Conservation (phyloP, 495 filamentous ascomycete genomes). For the Neurospora tetrasperma region DNA sequence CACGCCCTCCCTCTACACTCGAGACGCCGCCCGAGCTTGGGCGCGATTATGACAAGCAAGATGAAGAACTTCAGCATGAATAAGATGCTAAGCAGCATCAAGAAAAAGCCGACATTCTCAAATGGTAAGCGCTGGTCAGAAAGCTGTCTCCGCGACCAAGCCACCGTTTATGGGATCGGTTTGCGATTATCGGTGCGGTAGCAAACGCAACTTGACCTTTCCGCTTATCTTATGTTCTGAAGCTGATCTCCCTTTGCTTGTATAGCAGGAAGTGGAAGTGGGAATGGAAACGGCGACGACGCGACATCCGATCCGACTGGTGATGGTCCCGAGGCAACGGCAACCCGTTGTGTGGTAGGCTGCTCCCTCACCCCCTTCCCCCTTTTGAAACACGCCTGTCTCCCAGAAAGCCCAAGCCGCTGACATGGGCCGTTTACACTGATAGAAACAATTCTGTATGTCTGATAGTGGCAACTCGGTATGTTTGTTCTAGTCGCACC, state of each 20-base stretch:
- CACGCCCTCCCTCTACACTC: not conserved
- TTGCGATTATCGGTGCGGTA: not conserved
- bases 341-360: slow-evolving; percentile 42
- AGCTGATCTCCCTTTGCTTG: not conserved
- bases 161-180: no score
- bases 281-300: slow-evolving; percentile 10
- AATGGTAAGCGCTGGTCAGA: not conserved
- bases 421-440: slow-evolving; percentile 4
- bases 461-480: slow-evolving; percentile 56
- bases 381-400: not conserved
- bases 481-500: slow-evolving; percentile 14
- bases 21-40: not conserved
- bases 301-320: slow-evolving; percentile 22
- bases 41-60: slow-evolving; percentile 3
- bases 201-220: not conserved
- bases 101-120: slow-evolving; percentile 26
- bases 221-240: not conserved
- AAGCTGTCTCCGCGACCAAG: no score
- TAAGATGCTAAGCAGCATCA: slow-evolving; percentile 45
- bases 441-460: slow-evolving; percentile 61
- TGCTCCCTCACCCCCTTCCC: slow-evolving; percentile 7
- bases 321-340: slow-evolving; percentile 49
- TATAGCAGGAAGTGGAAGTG: slow-evolving; percentile 9
- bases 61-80: slow-evolving; percentile 47
- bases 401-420: not conserved